phyloP scores from a whole-genome alignment of 305 asterid genomes.

The Euphrasia arctica region DNA sequence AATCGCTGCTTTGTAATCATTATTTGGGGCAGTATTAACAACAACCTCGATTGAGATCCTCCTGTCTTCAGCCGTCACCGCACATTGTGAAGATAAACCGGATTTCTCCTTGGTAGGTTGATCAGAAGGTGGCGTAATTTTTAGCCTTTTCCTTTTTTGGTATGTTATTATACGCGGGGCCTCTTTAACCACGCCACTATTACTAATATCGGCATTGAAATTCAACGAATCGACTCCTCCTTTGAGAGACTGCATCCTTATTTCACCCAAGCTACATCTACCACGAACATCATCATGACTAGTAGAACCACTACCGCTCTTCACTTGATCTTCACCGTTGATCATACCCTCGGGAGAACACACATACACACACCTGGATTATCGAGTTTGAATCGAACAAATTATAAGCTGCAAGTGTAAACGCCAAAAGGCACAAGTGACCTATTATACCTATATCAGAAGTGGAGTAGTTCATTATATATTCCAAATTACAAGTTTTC shows the following conservation, averaged over 20 bases:
- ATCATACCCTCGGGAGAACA: constrained; percentile 21
- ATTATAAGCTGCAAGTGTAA: neutral
- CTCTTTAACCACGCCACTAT: constrained; percentile 25
- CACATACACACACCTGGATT: constrained; percentile 25
- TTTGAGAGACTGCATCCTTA: constrained; percentile 21
- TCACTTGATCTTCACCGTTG: constrained; percentile 22
- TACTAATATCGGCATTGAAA: constrained; percentile 20
- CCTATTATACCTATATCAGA: no score
- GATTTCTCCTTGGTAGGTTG: constrained; percentile 21
- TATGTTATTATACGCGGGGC: constrained; percentile 9
- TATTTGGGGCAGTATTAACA: constrained; percentile 14
- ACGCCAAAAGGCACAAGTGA: constrained; percentile 6
- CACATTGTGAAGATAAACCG: constrained; percentile 15
- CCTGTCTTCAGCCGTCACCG: constrained; percentile 27
- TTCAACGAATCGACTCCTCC: constrained; percentile 23
- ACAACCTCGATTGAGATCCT: constrained; percentile 26
- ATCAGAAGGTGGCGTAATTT: constrained; percentile 27
- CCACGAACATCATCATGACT: constrained; percentile 19
- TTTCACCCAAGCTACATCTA: constrained; percentile 21
- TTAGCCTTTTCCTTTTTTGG: constrained; percentile 27
- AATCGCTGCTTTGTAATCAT: constrained; percentile 14
- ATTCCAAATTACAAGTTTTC: neutral
- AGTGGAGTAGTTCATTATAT: no score
- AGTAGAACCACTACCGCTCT: constrained; percentile 22
- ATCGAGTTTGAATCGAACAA: neutral